These are phyloP conservation scores for Rhizomucor miehei DNA, from an alignment of 371 early-diverging fungal species.

Conservation along the genomic window DNA sequence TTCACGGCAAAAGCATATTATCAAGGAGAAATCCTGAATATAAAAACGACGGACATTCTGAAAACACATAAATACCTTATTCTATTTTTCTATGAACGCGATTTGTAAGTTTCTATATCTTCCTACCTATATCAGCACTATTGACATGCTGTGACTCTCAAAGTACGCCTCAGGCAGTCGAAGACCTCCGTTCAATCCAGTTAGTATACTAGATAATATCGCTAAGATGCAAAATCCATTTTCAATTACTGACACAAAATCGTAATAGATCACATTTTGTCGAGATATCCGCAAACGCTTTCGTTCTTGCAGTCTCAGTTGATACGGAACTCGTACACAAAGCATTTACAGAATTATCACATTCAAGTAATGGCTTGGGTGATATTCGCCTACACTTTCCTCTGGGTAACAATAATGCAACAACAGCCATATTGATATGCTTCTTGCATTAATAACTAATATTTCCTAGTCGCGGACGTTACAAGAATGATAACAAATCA, in stretches of 20 bases:
- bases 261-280: too few relatives aligned
- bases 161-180: not conserved
- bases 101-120: slow-evolving; percentile 3
- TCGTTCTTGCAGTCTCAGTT: not conserved
- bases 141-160: not conserved
- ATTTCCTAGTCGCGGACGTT: not conserved
- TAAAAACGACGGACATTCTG: not conserved
- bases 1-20: not conserved
- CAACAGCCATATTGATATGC: too few relatives aligned
- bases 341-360: not conserved
- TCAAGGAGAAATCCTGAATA: not conserved
- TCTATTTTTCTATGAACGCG: slow-evolving; percentile 2
- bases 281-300: not conserved
- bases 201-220: too few relatives aligned
- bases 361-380: too few relatives aligned
- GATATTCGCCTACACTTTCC: too few relatives aligned
- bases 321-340: not conserved
- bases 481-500: not conserved
- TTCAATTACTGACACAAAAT: too few relatives aligned
- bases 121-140: too few relatives aligned
- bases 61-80: not conserved
- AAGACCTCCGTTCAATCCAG: not conserved
- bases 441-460: too few relatives aligned
- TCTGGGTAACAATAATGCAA: too few relatives aligned
- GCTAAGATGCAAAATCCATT: too few relatives aligned